Evolutionary conservation across 306 rosid species (phyloP).

Genomic region (Vicia sativa): DNA sequence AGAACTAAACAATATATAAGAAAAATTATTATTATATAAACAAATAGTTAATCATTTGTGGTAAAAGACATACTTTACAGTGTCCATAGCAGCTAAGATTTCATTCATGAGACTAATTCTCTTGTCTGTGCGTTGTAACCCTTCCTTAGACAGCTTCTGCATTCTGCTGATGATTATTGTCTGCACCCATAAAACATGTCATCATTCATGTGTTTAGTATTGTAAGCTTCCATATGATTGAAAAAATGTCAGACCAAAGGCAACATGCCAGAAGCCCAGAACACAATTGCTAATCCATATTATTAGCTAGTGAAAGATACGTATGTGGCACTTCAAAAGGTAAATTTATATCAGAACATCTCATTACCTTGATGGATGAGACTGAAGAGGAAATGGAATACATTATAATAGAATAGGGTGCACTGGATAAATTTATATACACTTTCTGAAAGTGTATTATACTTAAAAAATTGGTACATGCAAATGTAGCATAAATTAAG

Average conservation of each 20-base stretch:
- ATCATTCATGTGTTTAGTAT: slow-evolving; percentile 31
- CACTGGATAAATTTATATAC: slow-evolving; percentile 27
- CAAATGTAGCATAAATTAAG: slow-evolving; percentile 13
- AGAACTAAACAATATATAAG: slow-evolving; percentile 18
- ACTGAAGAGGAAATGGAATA: slow-evolving; percentile 26
- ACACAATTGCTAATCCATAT: slow-evolving; percentile 14
- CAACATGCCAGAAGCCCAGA: slow-evolving; percentile 21
- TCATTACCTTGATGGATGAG: slow-evolving; percentile 23
- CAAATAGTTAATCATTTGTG: slow-evolving; percentile 7
- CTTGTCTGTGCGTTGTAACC: slow-evolving; percentile 90
- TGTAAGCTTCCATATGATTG: slow-evolving; percentile 21
- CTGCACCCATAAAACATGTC: slow-evolving; percentile 56
- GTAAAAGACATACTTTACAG: slow-evolving; percentile 73
- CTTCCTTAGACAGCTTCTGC: slow-evolving; percentile 85
- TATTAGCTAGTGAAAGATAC: slow-evolving; percentile 14
- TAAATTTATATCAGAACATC: slow-evolving; percentile 25
- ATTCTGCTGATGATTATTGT: slow-evolving; percentile 79
- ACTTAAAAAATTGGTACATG: slow-evolving; percentile 21
- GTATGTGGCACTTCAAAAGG: slow-evolving; percentile 18
- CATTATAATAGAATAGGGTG: slow-evolving; percentile 4
- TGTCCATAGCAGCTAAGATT: slow-evolving; percentile 96
- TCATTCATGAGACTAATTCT: slow-evolving; percentile 99
- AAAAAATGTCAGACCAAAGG: slow-evolving; percentile 14
- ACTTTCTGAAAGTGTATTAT: slow-evolving; percentile 21
- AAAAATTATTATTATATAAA: slow-evolving; percentile 1